Percentiles rank a stretch among this genome's conserved stretches.
These are phyloP conservation scores for Dissophora globulifera DNA, from an alignment of 192 early-diverging fungal species.

Conservation along the genomic window DNA sequence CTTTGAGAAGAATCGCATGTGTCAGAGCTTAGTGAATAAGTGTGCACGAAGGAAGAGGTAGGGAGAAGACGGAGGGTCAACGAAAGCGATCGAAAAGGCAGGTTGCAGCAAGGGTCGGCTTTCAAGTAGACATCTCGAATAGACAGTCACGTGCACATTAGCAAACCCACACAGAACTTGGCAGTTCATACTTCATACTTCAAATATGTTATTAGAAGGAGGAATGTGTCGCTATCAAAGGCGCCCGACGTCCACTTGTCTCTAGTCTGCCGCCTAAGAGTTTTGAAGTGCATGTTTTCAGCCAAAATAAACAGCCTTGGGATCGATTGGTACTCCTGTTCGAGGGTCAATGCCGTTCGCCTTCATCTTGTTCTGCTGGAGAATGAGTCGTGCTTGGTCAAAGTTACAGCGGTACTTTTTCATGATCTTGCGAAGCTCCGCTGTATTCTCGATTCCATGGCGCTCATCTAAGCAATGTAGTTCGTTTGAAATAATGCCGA, in stretches of 20 bases:
- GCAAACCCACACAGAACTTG: too few relatives aligned
- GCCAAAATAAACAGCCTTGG: conserved; percentile 66
- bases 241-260: too few relatives aligned
- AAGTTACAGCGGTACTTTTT: conserved; percentile 60
- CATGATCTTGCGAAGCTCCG: conserved; percentile 67
- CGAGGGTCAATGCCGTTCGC: conserved; percentile 69
- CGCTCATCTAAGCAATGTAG: conserved; percentile 41
- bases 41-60: not conserved
- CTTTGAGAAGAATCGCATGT: conserved; percentile 31
- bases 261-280: too few relatives aligned
- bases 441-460: conserved; percentile 63
- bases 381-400: conserved; percentile 68
- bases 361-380: conserved; percentile 64
- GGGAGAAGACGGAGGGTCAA: not conserved
- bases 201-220: too few relatives aligned
- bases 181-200: too few relatives aligned
- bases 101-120: too few relatives aligned
- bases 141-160: too few relatives aligned
- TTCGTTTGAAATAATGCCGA: not conserved
- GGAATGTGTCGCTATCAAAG: too few relatives aligned
- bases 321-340: conserved; percentile 66
- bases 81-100: too few relatives aligned
- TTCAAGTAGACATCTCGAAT: too few relatives aligned
- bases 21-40: not conserved
- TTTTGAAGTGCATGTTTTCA: conserved; percentile 17